These are phyloP conservation scores for Cucumis cinereus DNA, from an alignment of 306 rosid species.

Conservation along the genomic window DNA sequence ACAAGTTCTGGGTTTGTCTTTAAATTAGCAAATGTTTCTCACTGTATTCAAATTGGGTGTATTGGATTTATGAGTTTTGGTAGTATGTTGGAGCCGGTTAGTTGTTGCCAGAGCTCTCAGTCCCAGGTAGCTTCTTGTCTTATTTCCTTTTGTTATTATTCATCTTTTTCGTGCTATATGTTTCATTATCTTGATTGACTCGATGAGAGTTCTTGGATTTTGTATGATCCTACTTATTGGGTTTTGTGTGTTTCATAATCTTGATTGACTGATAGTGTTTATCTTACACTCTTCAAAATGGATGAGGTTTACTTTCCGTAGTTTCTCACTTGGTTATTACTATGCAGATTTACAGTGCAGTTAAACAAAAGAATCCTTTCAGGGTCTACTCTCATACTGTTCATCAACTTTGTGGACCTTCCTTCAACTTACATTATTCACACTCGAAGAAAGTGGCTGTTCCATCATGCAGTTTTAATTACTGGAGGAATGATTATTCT, in stretches of 20 bases:
- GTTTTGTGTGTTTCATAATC: too few species aligned
- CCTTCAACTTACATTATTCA: constrained; percentile 21
- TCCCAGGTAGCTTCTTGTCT: constrained; percentile 36
- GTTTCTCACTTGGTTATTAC: constrained; percentile 5
- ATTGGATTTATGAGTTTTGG: constrained; percentile 27
- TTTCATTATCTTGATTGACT: not conserved
- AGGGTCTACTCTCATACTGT: constrained; percentile 17
- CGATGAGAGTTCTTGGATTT: not conserved
- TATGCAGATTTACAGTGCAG: constrained; percentile 29
- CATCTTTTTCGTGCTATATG: not conserved
- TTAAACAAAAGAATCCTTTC: constrained; percentile 25
- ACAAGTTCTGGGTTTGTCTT: constrained; percentile 11
- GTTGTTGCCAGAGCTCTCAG: constrained; percentile 55
- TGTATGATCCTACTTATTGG: not conserved
- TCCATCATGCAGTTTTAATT: constrained; percentile 18
- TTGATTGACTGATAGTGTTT: too few species aligned
- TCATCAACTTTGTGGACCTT: constrained; percentile 25
- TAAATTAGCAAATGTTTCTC: constrained; percentile 19
- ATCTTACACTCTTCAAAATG: not conserved
- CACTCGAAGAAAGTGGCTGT: constrained; percentile 22
- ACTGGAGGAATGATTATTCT: constrained; percentile 17
- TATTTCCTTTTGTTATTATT: not conserved
- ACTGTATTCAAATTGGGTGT: constrained; percentile 26
- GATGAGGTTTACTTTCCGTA: not conserved
- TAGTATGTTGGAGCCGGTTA: constrained; percentile 55